Conservation (phyloP, 2,329 filamentous ascomycete species). For the Pestalotiopsis sp. region DNA sequence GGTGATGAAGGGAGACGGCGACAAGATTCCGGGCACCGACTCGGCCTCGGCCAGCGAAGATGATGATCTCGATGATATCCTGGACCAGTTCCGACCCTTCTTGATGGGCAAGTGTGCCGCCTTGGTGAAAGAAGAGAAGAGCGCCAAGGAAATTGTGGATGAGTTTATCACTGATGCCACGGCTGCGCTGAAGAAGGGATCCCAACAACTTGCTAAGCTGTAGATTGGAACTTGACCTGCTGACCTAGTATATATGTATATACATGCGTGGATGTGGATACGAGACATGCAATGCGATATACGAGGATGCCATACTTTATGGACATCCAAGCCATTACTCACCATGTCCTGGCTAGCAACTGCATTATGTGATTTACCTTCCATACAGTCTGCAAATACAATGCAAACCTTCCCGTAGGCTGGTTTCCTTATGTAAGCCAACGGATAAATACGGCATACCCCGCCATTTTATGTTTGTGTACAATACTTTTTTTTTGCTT, state of each 20-base stretch:
- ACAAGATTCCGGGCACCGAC: constrained; percentile 24
- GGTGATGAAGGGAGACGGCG: constrained; percentile 60
- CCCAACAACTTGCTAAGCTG: constrained; percentile 71
- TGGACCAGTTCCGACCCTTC: constrained; percentile 67
- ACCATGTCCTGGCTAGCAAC: no score
- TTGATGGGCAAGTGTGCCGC: constrained; percentile 94
- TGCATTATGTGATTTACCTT: no score
- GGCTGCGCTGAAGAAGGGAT: constrained; percentile 68
- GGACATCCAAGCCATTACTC: no score
- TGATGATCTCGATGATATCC: constrained; percentile 76
- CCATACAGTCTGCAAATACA: not conserved
- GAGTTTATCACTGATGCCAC: constrained; percentile 89
- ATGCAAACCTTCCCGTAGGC: not conserved
- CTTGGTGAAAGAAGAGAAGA: constrained; percentile 90
- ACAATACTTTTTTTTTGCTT: not conserved
- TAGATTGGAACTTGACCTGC: not conserved
- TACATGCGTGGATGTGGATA: not conserved
- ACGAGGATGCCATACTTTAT: not conserved
- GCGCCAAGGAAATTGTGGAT: constrained; percentile 88
- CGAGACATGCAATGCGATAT: not conserved
- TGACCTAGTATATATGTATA: not conserved
- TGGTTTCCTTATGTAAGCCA: not conserved
- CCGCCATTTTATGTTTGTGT: not conserved
- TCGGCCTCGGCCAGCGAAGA: constrained; percentile 67
- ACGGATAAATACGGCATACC: not conserved